Evolutionary conservation across 2,329 filamentous ascomycete species (phyloP).

Genomic region (Calonectria honghensis): DNA sequence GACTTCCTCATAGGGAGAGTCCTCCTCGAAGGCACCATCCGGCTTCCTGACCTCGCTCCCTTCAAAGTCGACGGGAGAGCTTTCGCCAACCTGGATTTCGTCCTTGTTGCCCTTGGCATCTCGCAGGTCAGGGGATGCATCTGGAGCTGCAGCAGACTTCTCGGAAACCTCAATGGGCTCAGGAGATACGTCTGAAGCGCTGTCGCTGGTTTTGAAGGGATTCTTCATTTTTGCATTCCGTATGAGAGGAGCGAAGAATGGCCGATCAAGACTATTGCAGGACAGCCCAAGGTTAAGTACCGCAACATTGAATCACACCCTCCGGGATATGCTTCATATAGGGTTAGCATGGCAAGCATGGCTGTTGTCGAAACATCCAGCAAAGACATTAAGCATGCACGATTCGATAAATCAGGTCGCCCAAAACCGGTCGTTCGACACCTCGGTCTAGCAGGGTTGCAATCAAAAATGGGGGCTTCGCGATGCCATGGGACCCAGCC

Average conservation of each 20-base stretch:
- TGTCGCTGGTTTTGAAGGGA: slow-evolving; percentile 17
- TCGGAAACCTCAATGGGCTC: slow-evolving; percentile 25
- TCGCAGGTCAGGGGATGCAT: neutral
- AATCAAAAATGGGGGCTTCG: slow-evolving; percentile 23
- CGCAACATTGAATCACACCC: slow-evolving; percentile 3
- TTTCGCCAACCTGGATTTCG: slow-evolving; percentile 9
- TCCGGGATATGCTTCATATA: neutral
- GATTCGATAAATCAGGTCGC: slow-evolving; percentile 15
- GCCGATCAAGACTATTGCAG: neutral
- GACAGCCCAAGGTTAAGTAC: slow-evolving; percentile 26
- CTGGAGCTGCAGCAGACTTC: neutral
- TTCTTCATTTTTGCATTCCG: slow-evolving; percentile 35
- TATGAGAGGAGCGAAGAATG: neutral
- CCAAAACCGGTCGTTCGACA: neutral
- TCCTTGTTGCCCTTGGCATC: neutral
- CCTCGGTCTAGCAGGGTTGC: slow-evolving; percentile 24
- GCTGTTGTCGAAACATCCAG: neutral
- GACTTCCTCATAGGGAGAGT: slow-evolving; percentile 47
- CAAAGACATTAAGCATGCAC: neutral
- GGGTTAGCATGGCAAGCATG: slow-evolving; percentile 14
- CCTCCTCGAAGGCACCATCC: slow-evolving; percentile 27
- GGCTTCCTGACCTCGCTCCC: slow-evolving; percentile 34
- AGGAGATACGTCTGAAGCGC: slow-evolving; percentile 7
- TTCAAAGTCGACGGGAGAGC: slow-evolving; percentile 23
- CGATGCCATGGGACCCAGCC: slow-evolving; percentile 34